Base-by-base conservation (phyloP, 495 filamentous ascomycete genomes). In the Penicillium bovifimosum region DNA sequence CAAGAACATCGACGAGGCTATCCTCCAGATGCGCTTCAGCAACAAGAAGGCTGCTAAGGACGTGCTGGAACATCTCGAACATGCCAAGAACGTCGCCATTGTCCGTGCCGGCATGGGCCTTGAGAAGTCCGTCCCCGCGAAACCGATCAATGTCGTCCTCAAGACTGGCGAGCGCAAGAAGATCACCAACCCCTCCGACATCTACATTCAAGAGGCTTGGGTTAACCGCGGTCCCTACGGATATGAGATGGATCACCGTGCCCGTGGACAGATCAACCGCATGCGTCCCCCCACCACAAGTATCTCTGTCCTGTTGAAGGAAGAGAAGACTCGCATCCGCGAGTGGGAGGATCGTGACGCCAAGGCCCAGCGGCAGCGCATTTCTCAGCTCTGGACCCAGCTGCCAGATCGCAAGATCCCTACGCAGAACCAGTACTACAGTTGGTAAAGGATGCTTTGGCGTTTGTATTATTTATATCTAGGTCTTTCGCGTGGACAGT, bases 201-300 rank as follows among this genome's bases (percentile, higher is more conserved):
- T 96, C 52, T 98, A 96, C 68, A 78, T 98, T 53, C 82, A 85
- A 49, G 80, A 97, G 72, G 88, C 91, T 7, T 98, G 91, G 91
- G 90, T 96, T 18, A 87, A 86, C 52, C 84, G 85, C 53, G 88
- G 91, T 2, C 67, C 73, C 24, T 85, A 84, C 61, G 78, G 72
- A 2, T 53, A 36, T 17, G 70, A 70, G 5, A 61, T 73, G 4
- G 83, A 86, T 52, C 84, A 83, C 64, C 80, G 88, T 50, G 88
- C 88, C 0, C 74, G 86, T 53, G 89, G 89, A 10, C 65, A 72
- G 41, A 78, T 85, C 57, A 72, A 86, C 63, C 58, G 71, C 3
- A 66, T 90, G 64, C 72, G 72, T 39, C 75, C 78, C 56, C 92
- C 88, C 1, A 76, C 80, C 48, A 88, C 93, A 26, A 86, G 79